Conservation (phyloP, 2,329 filamentous ascomycete species). For the Xylaria sp. region DNA sequence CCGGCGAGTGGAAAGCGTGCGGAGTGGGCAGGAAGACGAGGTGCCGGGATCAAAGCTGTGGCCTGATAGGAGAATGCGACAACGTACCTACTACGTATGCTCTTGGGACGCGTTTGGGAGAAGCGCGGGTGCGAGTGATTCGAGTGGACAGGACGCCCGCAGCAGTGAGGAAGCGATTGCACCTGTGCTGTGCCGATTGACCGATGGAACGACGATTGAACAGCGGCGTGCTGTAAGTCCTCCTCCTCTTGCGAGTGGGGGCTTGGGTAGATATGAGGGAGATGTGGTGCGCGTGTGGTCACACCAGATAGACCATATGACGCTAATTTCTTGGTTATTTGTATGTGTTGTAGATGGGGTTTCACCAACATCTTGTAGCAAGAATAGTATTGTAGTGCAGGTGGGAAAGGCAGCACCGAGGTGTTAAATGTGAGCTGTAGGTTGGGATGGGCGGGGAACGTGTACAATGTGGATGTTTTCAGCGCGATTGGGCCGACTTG, state of each 20-base stretch:
- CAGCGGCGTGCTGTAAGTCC: background rate
- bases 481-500: background rate
- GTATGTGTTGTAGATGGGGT: background rate
- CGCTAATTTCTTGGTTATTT: background rate
- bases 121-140: slow-evolving; percentile 38
- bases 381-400: background rate
- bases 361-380: background rate
- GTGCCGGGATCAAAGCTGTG: slow-evolving; percentile 38
- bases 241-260: slow-evolving; percentile 25
- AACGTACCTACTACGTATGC: slow-evolving; percentile 38
- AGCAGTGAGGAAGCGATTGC: slow-evolving; percentile 31
- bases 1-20: slow-evolving; percentile 41
- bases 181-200: slow-evolving; percentile 25
- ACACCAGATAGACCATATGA: background rate
- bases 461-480: background rate
- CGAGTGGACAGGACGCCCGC: slow-evolving; percentile 42
- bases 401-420: slow-evolving; percentile 13
- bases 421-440: background rate
- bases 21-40: slow-evolving; percentile 26
- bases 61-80: slow-evolving; percentile 41
- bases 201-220: slow-evolving; percentile 5
- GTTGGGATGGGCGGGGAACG: background rate
- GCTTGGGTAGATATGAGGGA: slow-evolving; percentile 11
- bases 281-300: background rate
- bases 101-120: slow-evolving; percentile 43